phyloP scores from a whole-genome alignment of 345 rosid genomes.

The Salix exigua region DNA sequence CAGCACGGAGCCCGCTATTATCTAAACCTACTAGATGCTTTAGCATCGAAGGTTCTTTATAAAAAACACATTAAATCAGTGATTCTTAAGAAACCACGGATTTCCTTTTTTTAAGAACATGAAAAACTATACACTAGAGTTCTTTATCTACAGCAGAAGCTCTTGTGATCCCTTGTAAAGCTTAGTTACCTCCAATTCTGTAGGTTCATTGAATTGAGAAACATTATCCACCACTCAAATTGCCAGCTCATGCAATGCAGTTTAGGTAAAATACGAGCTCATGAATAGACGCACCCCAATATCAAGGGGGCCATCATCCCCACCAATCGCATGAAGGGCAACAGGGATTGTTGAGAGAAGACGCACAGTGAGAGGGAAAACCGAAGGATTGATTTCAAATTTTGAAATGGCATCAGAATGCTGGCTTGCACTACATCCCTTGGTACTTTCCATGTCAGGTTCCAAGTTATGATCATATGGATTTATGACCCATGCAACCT shows the following conservation, averaged over 20 bases:
- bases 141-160: conserved; percentile 36
- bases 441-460: conserved; percentile 8
- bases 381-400: conserved; percentile 42
- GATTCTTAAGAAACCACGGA: not conserved
- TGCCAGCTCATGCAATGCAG: not conserved
- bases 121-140: conserved; percentile 27
- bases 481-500: conserved; percentile 49
- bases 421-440: not conserved
- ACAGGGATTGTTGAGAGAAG: conserved; percentile 78
- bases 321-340: conserved; percentile 75
- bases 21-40: conserved; percentile 28
- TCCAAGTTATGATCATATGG: conserved; percentile 43
- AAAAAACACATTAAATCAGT: not conserved
- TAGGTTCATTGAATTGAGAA: conserved; percentile 18
- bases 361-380: conserved; percentile 62
- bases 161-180: conserved; percentile 9
- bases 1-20: conserved; percentile 11
- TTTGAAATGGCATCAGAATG: conserved; percentile 12
- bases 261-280: conserved; percentile 59
- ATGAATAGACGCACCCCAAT: conserved; percentile 64
- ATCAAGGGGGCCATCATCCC: conserved; percentile 73
- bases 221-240: conserved; percentile 12
- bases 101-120: not conserved
- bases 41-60: not conserved
- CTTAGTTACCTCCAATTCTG: conserved; percentile 15